Evolutionary conservation across 2,329 filamentous ascomycete species (phyloP), one percentile per base, ranked within the genome.

Genomic region (Alternaria consortialis): DNA sequence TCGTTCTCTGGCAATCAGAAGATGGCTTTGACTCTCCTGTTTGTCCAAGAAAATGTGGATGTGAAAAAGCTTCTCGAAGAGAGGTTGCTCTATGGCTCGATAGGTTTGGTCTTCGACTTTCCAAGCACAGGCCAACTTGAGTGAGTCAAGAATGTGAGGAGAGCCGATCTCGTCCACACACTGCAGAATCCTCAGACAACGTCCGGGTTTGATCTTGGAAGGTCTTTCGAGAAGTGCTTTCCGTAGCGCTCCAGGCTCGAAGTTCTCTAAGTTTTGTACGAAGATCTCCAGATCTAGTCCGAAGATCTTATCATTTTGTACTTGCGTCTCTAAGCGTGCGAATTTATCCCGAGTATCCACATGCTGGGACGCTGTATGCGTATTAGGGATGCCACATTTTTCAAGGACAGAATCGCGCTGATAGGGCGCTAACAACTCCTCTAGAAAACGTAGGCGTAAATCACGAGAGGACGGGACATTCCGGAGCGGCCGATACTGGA

Each of bases 101-200:
- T 53, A 34, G 4, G 42, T 12, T 34, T 53, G n/a, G 12, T 34
- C 5, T 37, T 40, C 1, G 23, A 23, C 4, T 52, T 57, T 57
- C 23, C 7, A 25, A 20, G 53, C n/a, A 50, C 6, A 50, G 11
- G 40, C 53, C 7, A 53, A 40, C 34, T 32, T 62, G 1, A 62
- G 43, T 34, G 25, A 46, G 13, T 62, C 13, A 17, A 62, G 51
- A 27, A 62, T 62, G 15, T 52, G 9, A 37, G 59, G 37, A 40
- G 39, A 62, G 6, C 59, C 32, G 4, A 62, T 62, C 51, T 62
- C 32, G 11, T 62, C 8, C 6, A 62, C 44, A 55, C 31, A 62
- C 47, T 62, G 39, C 7, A 62, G 25, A 6, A 62, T 62, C 7
- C 54, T 51, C 8, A 62, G 34, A 42, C 13, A 54, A 52, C 50